Percentiles rank a stretch among this genome's conserved stretches.
phyloP scores from a whole-genome alignment of 768 basidiomycete genomes.

The Auriculariales sp. region DNA sequence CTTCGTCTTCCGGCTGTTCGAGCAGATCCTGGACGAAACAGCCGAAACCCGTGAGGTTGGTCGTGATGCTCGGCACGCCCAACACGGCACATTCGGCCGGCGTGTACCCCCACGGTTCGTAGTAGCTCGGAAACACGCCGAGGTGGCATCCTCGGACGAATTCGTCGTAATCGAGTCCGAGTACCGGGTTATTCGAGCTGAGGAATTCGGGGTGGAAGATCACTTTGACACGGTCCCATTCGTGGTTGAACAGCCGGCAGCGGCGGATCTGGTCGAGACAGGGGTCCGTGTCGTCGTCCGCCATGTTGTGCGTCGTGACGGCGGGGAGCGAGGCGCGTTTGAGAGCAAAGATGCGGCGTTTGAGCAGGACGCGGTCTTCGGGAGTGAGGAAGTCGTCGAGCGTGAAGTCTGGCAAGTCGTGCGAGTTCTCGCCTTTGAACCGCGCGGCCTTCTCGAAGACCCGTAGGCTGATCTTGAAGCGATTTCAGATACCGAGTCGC shows the following conservation, averaged over 20 bases:
- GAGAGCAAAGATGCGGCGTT: constrained; percentile 91
- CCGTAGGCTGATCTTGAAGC: constrained; percentile 84
- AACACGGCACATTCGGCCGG: constrained; percentile 99
- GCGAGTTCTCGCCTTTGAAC: constrained; percentile 74
- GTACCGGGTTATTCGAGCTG: constrained; percentile 92
- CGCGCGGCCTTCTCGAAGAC: constrained; percentile 90
- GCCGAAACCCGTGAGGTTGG: constrained; percentile 94
- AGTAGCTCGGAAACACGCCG: constrained; percentile 96
- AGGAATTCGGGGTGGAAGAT: constrained; percentile 98
- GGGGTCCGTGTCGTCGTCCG: constrained; percentile 81
- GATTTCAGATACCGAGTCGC: constrained; percentile 91
- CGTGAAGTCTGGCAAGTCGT: constrained; percentile 53
- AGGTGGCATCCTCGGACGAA: constrained; percentile 96
- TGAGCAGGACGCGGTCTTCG: constrained; percentile 88
- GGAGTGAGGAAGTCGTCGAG: constrained; percentile 69
- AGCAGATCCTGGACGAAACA: constrained; percentile 98
- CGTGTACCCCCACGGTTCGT: constrained; percentile 93
- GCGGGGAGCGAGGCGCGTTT: constrained; percentile 88
- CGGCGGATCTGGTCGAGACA: constrained; percentile 89
- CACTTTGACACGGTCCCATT: constrained; percentile 83
- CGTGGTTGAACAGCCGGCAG: constrained; percentile 82
- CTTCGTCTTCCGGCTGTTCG: constrained; percentile 80
- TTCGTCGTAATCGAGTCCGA: constrained; percentile 96
- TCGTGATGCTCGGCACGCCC: constrained; percentile 95
- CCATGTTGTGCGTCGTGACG: constrained; percentile 98